Base-by-base conservation (phyloP, 208 protist species). In the Trypanosoma brucei region DNA sequence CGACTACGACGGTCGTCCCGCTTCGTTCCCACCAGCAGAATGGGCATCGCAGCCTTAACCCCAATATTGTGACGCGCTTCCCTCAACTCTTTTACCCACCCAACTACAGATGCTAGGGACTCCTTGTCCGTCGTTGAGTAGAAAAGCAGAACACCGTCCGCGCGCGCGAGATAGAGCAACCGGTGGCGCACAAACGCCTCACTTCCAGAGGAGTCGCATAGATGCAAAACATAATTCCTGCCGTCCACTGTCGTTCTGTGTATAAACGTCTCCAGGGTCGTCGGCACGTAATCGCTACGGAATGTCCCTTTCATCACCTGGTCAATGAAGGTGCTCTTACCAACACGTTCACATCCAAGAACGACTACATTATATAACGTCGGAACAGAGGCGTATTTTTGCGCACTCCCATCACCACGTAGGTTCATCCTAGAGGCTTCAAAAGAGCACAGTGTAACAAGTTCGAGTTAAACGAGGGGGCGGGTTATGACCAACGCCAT, bases 21-120 rank as follows among this genome's bases (percentile, higher is more conserved):
- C 62, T 75, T 68, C 7, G 84, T 91, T 14, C 84, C 84, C 2
- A 91, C 65, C 13, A 91, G 55, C 58, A 87, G 79, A 52, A 84
- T 63, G 13, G 72, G 81, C 22, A 87, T 51, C 57, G 39, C 74
- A 59, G 3, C 31, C 31, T 22, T 40, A 3, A 50, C 51, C 36
- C 51, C 37, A 37, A 22, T 38, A 33, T 42, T 9, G 34, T 63
- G 6, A 4, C 80, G 76, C 13, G 64, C 74, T 45, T 68, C 34
- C 39, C 64, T 38, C 36, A 81, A 75, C 70, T 84, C 78, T 44
- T 72, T 54, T 49, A 70, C 66, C 62, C 68, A 75, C 14, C 62
- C 42, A 8, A 52, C 53, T 44, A 88, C 59, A 52, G 62, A 67
- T 30, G 55, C 36, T 22, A 89, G 62, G 13, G 78, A 79, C 22